Base-by-base conservation (phyloP, 176 grass and related monocot species). In the Triticum aestivum region DNA sequence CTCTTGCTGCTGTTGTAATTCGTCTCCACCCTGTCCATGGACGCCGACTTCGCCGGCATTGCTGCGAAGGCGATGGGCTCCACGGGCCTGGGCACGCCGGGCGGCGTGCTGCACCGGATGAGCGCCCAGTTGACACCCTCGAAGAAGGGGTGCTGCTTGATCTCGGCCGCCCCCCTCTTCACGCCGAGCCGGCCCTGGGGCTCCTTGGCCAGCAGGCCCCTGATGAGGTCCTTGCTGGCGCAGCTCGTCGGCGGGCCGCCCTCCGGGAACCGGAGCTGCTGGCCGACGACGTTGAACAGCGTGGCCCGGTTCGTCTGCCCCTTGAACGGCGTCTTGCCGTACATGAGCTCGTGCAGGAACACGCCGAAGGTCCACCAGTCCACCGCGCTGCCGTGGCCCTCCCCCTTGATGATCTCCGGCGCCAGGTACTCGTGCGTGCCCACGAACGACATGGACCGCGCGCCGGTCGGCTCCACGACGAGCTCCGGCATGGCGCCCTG, bases 301-400 rank as follows among this genome's bases (percentile, higher is more conserved):
- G 92, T 94, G 10, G 92, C 89, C 10, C 92, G 75, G 84, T 94
- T 94, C 11, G 89, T 91, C 62, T 88, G 84, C 62, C 92, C 92
- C 80, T 94, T 94, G 89, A 94, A 94, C 15, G 92, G 92, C 58
- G 92, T 94, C 92, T 64, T 91, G 69, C 92, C 89, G 78, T 89
- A 91, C 89, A 91, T 84, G 63, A 94, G 89, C 87, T 94, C 92
- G 41, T 94, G 92, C 76, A 94, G 77, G 70, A 94, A 94, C n/a
- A 94, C 35, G 10, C 92, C 92, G 54, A 94, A 91, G 26, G 92
- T 94, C 92, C 92, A 94, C 92, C 92, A 94, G 80, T 94, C 92
- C 75, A 94, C 92, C 56, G 89, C 92, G 54, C 92, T 94, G 70
- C 92, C 92, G 39, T 94, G 92, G 69, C 89, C 92, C n/a, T 94